phyloP scores from a whole-genome alignment of 208 protist genomes.

The Chromosphaera perkinsii region DNA sequence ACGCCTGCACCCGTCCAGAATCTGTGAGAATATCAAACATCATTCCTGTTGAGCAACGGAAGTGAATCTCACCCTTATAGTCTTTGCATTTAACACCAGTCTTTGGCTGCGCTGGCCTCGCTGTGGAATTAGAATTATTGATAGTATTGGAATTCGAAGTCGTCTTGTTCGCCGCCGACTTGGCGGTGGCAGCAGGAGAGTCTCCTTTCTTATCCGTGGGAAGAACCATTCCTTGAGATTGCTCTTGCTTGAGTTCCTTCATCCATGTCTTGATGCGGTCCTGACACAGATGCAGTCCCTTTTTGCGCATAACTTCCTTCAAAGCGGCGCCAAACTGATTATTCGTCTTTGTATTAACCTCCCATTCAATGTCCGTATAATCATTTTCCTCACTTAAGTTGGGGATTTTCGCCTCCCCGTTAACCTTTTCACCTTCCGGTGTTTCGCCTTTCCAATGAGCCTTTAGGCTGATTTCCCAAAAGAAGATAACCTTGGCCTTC shows the following conservation, averaged over 20 bases:
- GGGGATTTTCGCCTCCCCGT: conserved; percentile 17
- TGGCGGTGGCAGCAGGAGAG: no score
- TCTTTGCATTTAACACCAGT: no score
- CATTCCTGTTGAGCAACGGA: no score
- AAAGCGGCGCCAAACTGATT: not conserved
- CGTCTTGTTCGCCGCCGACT: no score
- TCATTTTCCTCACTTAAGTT: conserved; percentile 39
- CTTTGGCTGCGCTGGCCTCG: no score
- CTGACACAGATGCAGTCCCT: no score
- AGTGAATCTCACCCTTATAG: no score
- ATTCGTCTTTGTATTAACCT: not conserved
- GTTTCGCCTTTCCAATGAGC: conserved; percentile 16
- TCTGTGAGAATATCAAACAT: no score
- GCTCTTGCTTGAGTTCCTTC: not conserved
- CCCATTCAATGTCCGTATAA: not conserved
- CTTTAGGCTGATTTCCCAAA: conserved; percentile 33
- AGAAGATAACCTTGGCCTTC: conserved; percentile 45
- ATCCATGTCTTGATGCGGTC: not conserved
- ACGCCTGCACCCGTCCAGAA: not conserved
- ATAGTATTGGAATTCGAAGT: no score
- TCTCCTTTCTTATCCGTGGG: no score
- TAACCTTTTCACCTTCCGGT: not conserved
- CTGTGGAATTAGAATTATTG: no score
- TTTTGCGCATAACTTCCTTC: conserved; percentile 12
- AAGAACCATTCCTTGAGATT: no score